Evolutionary conservation across 495 filamentous ascomycete genomes (phyloP).

Genomic region (Podospora anserina): DNA sequence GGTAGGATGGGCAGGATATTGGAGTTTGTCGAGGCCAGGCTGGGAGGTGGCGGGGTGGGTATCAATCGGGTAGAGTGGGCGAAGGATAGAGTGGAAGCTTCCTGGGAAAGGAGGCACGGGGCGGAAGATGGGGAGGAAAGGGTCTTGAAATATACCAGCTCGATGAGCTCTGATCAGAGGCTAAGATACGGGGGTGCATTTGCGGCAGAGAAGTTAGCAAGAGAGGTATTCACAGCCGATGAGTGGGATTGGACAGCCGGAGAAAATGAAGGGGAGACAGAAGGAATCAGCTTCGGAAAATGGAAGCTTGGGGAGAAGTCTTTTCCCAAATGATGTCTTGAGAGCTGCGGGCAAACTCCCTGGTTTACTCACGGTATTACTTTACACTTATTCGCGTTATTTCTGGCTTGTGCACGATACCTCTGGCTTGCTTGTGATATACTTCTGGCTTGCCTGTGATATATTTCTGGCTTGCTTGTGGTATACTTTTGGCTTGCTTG

Average conservation of each 20-base stretch:
- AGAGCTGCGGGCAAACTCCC: background rate
- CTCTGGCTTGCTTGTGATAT: no score
- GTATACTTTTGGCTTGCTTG: no score
- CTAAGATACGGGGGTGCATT: constrained; percentile 40
- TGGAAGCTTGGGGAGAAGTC: background rate
- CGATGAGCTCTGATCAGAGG: constrained; percentile 39
- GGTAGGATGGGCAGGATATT: constrained; percentile 64
- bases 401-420: no score
- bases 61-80: constrained; percentile 49
- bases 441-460: no score
- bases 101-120: constrained; percentile 31
- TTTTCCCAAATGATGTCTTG: background rate
- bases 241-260: constrained; percentile 60
- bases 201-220: constrained; percentile 42
- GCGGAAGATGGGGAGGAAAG: constrained; percentile 15
- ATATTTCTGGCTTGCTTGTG: no score
- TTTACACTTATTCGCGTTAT: no score
- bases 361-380: no score
- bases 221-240: constrained; percentile 55
- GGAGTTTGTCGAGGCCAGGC: constrained; percentile 58
- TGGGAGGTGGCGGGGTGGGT: constrained; percentile 43
- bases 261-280: constrained; percentile 9
- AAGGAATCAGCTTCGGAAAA: background rate
- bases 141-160: constrained; percentile 42
- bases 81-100: constrained; percentile 29